Evolutionary conservation across 768 basidiomycete genomes (phyloP), one percentile per base, ranked within the genome.

Genomic region (Trametes elegans): DNA sequence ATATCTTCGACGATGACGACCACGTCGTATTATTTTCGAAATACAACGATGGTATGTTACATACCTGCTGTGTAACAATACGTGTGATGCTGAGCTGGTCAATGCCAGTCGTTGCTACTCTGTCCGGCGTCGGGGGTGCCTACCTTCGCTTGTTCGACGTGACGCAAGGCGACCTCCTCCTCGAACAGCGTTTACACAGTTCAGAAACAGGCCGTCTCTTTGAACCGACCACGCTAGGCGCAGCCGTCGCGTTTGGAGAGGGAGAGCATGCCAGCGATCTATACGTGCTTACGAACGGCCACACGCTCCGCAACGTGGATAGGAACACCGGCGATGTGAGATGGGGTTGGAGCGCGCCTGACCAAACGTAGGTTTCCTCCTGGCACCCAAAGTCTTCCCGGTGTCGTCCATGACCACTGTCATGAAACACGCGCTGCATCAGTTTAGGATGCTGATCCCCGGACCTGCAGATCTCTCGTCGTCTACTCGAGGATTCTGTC

Each of bases 111-210:
- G 71, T 95, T 35, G 79, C 84, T 28, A 73, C 87, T 2, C 73
- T 96, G 19, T 94, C 94, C 40, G 91, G 92, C 8, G 76, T 83
- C 2, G 83, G 83, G 1, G 90, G 86, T 9, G 74, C 85, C 3
- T 87, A 74, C 2, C 71, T 92, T 18, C 83, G 93, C 19, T 68
- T 82, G 3, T 86, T 93, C 63, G 84, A 92, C 34, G 69, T 74
- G 3, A 63, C 71, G 2, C 84, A 80, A 0, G 94, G 93, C 2
- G 68, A 79, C 44, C 74, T 92, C 26, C 40, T 87, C 3, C 73
- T 83, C 49, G 93, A 98, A 68, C 79, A 74, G 36, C 75, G 74
- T 11, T 67, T 95, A 2, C 83, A 88, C 48, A 62, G 68, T 21
- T 74, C 76, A 0, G 64, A 69, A 10, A 49, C 68, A 1, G 81